These are phyloP conservation scores for Lichtheimia ornata DNA, from an alignment of 371 early-diverging fungal genomes.

Conservation along the genomic window DNA sequence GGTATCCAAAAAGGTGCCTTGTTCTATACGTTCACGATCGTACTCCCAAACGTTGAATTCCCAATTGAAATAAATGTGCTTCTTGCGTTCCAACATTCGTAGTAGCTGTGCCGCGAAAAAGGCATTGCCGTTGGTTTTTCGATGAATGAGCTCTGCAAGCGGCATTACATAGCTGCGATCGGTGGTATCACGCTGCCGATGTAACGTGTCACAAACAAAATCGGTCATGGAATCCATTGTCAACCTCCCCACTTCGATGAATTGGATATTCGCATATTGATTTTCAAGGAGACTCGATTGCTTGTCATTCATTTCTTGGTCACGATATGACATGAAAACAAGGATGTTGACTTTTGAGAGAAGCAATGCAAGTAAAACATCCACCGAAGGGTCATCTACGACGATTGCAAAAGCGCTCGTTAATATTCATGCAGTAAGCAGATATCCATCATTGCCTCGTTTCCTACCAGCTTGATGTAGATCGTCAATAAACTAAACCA, in stretches of 20 bases:
- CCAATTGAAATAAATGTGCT: conserved; percentile 50
- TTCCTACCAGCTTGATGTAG: conserved; percentile 39
- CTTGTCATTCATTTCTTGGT: conserved; percentile 27
- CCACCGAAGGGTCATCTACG: conserved; percentile 43
- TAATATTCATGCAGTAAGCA: no score
- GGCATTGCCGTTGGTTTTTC: conserved; percentile 42
- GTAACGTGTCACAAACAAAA: conserved; percentile 40
- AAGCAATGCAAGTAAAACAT: conserved; percentile 38
- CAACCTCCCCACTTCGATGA: conserved; percentile 26
- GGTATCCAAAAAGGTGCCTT: conserved; percentile 1
- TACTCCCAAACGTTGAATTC: conserved; percentile 50
- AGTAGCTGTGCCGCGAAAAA: conserved; percentile 44
- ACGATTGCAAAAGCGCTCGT: no score
- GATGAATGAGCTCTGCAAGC: conserved; percentile 34
- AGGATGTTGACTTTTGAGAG: conserved; percentile 31
- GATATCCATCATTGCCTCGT: neutral
- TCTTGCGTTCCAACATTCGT: conserved; percentile 38
- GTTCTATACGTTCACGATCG: conserved; percentile 32
- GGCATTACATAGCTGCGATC: conserved; percentile 28
- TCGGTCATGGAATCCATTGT: conserved; percentile 37
- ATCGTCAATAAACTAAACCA: conserved; percentile 45
- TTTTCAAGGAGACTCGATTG: conserved; percentile 15
- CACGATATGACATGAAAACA: conserved; percentile 38
- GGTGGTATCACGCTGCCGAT: conserved; percentile 21
- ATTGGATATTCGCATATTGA: conserved; percentile 27